phyloP scores from a whole-genome alignment of 73 alveolate genomes.

The Stentor coeruleus region DNA sequence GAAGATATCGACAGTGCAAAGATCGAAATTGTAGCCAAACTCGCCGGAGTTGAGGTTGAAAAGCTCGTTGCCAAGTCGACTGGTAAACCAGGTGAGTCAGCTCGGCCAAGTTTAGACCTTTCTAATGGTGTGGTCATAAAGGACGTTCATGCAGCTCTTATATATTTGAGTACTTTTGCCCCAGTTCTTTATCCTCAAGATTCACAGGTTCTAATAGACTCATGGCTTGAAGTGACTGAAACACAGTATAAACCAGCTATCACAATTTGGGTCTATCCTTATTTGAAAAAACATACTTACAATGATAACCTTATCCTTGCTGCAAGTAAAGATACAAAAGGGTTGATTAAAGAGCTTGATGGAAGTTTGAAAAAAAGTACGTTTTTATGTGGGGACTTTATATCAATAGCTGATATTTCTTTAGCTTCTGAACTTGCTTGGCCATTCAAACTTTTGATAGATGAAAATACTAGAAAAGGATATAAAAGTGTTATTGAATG shows the following conservation, averaged over 20 bases:
- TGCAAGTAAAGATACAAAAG: slow-evolving; percentile 30
- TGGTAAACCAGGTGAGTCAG: background rate
- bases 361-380: slow-evolving; percentile 36
- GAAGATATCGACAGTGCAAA: background rate
- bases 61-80: background rate
- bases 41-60: background rate
- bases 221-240: slow-evolving; percentile 14
- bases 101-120: background rate
- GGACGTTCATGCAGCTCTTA: background rate
- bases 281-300: background rate
- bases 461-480: slow-evolving; percentile 58
- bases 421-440: slow-evolving; percentile 42
- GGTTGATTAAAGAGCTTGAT: slow-evolving; percentile 39
- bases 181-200: background rate
- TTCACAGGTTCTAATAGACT: background rate
- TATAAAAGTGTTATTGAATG: slow-evolving; percentile 46
- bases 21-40: background rate
- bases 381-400: slow-evolving; percentile 47
- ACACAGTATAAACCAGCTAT: background rate
- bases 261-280: background rate
- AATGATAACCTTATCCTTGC: background rate
- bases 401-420: slow-evolving; percentile 61
- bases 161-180: background rate
- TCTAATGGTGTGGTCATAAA: background rate
- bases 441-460: slow-evolving; percentile 52